Conservation (phyloP, 2,329 filamentous ascomycete species). For the Geosmithia flava region DNA sequence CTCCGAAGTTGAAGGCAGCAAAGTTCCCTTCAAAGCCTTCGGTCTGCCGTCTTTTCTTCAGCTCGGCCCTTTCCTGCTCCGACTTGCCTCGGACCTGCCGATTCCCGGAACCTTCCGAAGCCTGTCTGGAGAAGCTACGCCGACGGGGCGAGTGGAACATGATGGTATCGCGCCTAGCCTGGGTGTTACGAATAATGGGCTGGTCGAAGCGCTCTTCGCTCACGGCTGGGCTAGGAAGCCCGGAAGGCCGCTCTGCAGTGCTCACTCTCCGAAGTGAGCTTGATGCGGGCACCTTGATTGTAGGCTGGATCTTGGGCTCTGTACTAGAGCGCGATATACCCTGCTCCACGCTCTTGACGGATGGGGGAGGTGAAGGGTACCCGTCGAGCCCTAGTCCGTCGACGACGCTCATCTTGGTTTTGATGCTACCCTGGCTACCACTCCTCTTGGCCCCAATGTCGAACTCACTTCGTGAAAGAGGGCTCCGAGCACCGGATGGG, state of each 20-base stretch:
- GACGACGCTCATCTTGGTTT: not conserved
- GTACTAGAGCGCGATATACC: slow-evolving; percentile 2
- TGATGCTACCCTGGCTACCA: not conserved
- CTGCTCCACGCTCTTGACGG: slow-evolving; percentile 17
- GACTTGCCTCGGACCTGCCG: not conserved
- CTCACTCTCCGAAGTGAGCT: slow-evolving; percentile 14
- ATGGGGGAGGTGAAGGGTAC: slow-evolving; percentile 25
- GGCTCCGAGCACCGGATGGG: slow-evolving; percentile 17
- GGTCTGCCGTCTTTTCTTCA: slow-evolving; percentile 7
- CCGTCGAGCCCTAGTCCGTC: slow-evolving; percentile 7
- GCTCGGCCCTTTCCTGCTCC: slow-evolving; percentile 7
- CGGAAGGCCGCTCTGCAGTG: slow-evolving; percentile 12
- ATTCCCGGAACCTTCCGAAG: slow-evolving; percentile 19
- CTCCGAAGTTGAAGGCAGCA: slow-evolving; percentile 24
- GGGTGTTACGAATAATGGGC: slow-evolving; percentile 33
- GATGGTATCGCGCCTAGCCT: slow-evolving; percentile 38
- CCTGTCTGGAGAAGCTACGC: slow-evolving; percentile 34
- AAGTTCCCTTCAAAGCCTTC: slow-evolving; percentile 25
- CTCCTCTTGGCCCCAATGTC: not conserved
- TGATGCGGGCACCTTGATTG: slow-evolving; percentile 3
- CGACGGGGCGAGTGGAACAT: slow-evolving; percentile 30
- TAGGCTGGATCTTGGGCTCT: slow-evolving; percentile 8
- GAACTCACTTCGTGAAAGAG: slow-evolving; percentile 22
- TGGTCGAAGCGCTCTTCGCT: slow-evolving; percentile 1
- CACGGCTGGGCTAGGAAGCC: slow-evolving; percentile 26